Conservation (phyloP, 2,329 filamentous ascomycete genomes). For the Clonostachys solani region DNA sequence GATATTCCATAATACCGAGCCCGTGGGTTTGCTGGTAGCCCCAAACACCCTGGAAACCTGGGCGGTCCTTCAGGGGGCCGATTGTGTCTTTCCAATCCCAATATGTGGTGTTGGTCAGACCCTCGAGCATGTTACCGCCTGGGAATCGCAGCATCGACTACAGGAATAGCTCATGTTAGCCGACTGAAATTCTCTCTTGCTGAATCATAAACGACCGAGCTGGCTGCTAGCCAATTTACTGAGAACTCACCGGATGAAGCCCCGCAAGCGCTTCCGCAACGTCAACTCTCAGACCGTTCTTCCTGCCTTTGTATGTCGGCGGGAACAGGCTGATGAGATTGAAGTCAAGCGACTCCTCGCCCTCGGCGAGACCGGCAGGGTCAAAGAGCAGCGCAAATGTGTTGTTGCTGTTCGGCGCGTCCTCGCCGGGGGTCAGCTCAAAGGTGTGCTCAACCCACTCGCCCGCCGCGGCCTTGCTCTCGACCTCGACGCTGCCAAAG, state of each 20-base stretch:
- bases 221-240: background rate
- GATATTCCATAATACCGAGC: slow-evolving; percentile 58
- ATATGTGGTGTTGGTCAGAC: slow-evolving; percentile 30
- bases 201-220: background rate
- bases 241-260: slow-evolving; percentile 37
- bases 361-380: slow-evolving; percentile 23
- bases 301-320: slow-evolving; percentile 51
- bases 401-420: slow-evolving; percentile 51
- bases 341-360: slow-evolving; percentile 43
- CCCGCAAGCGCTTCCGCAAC: slow-evolving; percentile 47
- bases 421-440: slow-evolving; percentile 31
- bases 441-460: slow-evolving; percentile 49
- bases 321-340: slow-evolving; percentile 57
- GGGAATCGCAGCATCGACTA: slow-evolving; percentile 59
- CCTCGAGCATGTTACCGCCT: slow-evolving; percentile 60
- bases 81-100: slow-evolving; percentile 52
- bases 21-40: slow-evolving; percentile 58
- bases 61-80: slow-evolving; percentile 47
- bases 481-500: slow-evolving; percentile 41
- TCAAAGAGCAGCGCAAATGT: slow-evolving; percentile 52
- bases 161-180: background rate
- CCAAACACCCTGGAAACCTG: slow-evolving; percentile 55
- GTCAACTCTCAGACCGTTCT: slow-evolving; percentile 54
- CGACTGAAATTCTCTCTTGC: background rate
- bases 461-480: slow-evolving; percentile 28